phyloP scores from a whole-genome alignment of 495 filamentous ascomycete species.

The Xeromyces bisporus region DNA sequence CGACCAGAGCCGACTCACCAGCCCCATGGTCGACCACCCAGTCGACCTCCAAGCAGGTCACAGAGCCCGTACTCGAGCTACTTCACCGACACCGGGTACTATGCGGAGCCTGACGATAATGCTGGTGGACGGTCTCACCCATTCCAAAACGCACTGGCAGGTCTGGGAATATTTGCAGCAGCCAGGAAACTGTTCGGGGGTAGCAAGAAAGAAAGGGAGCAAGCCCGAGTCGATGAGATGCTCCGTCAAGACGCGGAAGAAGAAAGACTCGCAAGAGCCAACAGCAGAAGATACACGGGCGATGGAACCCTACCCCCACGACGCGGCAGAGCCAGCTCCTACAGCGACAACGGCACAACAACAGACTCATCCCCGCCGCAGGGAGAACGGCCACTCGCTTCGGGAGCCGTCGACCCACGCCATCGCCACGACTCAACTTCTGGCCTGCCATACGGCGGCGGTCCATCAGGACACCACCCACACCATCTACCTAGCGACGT shows the following conservation, averaged over 20 bases:
- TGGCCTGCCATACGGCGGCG: conserved; percentile 26
- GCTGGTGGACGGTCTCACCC: conserved; percentile 29
- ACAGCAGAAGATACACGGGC: conserved; percentile 39
- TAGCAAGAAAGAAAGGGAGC: conserved; percentile 42
- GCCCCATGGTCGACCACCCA: conserved; percentile 20
- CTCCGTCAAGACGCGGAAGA: conserved; percentile 40
- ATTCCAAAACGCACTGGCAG: conserved; percentile 45
- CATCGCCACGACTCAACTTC: too few species aligned
- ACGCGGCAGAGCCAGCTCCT: conserved; percentile 31
- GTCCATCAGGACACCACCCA: conserved; percentile 33
- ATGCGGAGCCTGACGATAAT: conserved; percentile 14
- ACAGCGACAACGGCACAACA: conserved; percentile 24
- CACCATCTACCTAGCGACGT: conserved; percentile 30
- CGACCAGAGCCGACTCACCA: conserved; percentile 24
- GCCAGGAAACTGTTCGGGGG: conserved; percentile 47
- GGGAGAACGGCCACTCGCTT: conserved; percentile 18
- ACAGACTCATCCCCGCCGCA: conserved; percentile 24
- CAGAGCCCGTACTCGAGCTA: conserved; percentile 28
- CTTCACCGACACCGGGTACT: conserved; percentile 25
- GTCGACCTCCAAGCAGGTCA: conserved; percentile 17
- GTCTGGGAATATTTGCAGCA: conserved; percentile 47
- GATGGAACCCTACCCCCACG: conserved; percentile 43
- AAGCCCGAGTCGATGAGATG: conserved; percentile 45
- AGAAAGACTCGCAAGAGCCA: conserved; percentile 36
- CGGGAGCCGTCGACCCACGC: conserved; percentile 18